Base-by-base conservation (phyloP, 768 basidiomycete species). In the Termitomyces sp. region DNA sequence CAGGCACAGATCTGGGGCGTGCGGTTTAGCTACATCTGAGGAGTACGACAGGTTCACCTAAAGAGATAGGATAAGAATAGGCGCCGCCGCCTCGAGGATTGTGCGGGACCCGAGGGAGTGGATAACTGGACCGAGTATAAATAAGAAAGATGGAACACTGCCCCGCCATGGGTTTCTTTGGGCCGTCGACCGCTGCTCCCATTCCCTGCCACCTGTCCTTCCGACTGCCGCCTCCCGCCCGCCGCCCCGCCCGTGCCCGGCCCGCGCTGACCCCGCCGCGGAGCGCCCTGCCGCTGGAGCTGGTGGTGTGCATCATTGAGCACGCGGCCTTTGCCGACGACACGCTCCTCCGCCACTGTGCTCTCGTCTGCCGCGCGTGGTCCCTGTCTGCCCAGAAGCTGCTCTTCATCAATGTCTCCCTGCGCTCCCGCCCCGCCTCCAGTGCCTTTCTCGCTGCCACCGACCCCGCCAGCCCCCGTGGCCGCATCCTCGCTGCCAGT, bases 351-450 rank as follows among this genome's bases (percentile, higher is more conserved):
- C 70, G 68, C 53, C 69, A 77, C 49, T 87, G 82, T 65, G 73
- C 87, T 3, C 79, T 90, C 50, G 86, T 91, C 24, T 89, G 81
- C 77, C 78, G 74, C 68, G 75, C 80, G 27, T 91, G 89, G 88
- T 82, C 86, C 1, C 63, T 71, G n/a, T 73, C 79, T 31, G 79
- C 85, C 0, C 89, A 91, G 70, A 82, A 78, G 58, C 77, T 88
- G 18, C 75, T 90, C 49, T 91, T 89, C 70, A 75, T 76, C 57
- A 72, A 75, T 48, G 81, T 88, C 57, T 73, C 73, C 33, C 78
- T 91, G 47, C 73, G 76, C 52, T 82, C 81, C 39, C 79, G 82
- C 63, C 67, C 72, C 16, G 80, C 83, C 2, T 86, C 79, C 70
- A 72, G 73, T 45, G 74, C 84, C 0, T 88, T 91, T 70, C 68